Evolutionary conservation across 169 alveolate species (phyloP).

Genomic region (Cryptosporidium ubiquitum): DNA sequence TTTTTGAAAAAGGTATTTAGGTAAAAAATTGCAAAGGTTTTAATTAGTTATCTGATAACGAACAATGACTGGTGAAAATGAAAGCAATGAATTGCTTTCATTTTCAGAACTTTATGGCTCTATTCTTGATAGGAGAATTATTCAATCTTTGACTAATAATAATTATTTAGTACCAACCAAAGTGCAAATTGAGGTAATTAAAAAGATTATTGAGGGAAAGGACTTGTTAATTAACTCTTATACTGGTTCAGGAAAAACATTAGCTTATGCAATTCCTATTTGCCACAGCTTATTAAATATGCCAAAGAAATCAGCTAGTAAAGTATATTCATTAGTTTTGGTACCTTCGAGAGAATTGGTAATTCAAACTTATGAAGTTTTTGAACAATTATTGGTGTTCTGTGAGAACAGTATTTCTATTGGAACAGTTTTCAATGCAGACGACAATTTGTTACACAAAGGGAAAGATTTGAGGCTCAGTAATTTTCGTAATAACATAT

Average conservation of each 20-base stretch:
- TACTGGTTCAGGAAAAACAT: slow-evolving; percentile 68
- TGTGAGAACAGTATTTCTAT: slow-evolving; percentile 29
- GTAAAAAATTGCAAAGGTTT: background rate
- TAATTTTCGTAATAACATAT: background rate
- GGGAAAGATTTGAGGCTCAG: background rate
- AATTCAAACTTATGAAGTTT: slow-evolving; percentile 49
- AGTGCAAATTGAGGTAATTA: slow-evolving; percentile 42
- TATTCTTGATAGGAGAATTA: slow-evolving; percentile 48
- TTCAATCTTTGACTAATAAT: slow-evolving; percentile 40
- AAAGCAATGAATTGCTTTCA: background rate
- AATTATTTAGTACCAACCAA: slow-evolving; percentile 32
- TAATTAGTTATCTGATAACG: background rate
- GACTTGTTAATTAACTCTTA: slow-evolving; percentile 48
- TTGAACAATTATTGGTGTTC: slow-evolving; percentile 8
- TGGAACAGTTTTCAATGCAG: slow-evolving; percentile 54
- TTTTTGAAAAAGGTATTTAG: background rate
- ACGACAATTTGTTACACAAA: slow-evolving; percentile 44
- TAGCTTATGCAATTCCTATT: slow-evolving; percentile 69
- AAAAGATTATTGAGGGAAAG: slow-evolving; percentile 46
- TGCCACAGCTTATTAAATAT: slow-evolving; percentile 51
- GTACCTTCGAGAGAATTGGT: slow-evolving; percentile 67
- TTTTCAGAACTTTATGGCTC: slow-evolving; percentile 53
- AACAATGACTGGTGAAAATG: background rate
- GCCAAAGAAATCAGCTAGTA: slow-evolving; percentile 4
- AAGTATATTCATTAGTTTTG: slow-evolving; percentile 22